Evolutionary conservation across 139 green algal genomes (phyloP), one percentile per base, ranked within the genome.

Genomic region (Tetraselmis striata): DNA sequence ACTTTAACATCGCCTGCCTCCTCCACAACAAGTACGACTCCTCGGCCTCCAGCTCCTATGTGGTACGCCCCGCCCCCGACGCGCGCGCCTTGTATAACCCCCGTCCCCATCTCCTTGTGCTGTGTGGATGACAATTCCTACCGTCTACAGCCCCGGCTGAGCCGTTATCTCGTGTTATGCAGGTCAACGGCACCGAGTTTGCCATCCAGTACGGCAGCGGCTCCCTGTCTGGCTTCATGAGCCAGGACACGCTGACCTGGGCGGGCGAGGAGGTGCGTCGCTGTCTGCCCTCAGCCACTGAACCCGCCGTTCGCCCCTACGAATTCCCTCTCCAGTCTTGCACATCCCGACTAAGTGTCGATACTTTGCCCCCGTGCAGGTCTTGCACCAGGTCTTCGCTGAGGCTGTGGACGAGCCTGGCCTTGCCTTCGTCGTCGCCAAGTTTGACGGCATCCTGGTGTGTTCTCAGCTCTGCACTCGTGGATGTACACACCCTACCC

Each of bases 361-460:
- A n/a, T n/a, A n/a, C n/a, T n/a, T n/a, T n/a, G n/a, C n/a, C n/a
- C n/a, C n/a, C n/a, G n/a, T n/a, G n/a, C n/a, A 67, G 79, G 75
- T 88, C 1, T 58, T 87, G 75, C 75, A 86, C 58, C 94, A 97
- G 82, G 82, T 84, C 1, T 96, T 96, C 87, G 91, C 90, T 0
- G 92, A 95, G 87, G 94, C 95, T 0, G 83, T 93, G n/a, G 90
- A 90, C 77, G 97, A 99, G 89, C 97, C 97, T 1, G 93, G 93
- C 58, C 85, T 99, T 22, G 89, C 96, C 18, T 99, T 99, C 86
- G 89, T 99, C 59, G 91, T 93, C 11, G 95, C 95, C 59, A 96
- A 96, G 83, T 99, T 99, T 86, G 97, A 99, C 81, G 97, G 97
- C 78, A 98, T 99, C 84, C 85, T 99, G 86, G 92, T 94, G 77